Conservation (phyloP, 352 stramenopile genomes). For the Globisporangium yorkense region DNA sequence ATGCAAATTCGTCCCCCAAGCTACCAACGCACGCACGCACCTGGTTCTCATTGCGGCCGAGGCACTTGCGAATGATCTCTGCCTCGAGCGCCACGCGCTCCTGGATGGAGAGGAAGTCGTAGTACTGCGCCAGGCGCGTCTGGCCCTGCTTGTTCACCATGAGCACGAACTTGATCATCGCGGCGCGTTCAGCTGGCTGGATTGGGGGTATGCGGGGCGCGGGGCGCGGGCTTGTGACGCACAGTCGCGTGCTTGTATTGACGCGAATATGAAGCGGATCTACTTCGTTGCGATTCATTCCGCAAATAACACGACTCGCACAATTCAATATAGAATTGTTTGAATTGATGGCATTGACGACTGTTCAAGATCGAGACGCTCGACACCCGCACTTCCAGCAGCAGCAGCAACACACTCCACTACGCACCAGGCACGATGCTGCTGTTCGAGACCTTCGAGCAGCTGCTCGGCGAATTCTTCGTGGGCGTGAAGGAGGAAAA, state of each 20-base stretch:
- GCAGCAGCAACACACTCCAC: neutral
- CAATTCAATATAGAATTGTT: too few species aligned
- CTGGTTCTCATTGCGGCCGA: conserved; percentile 96
- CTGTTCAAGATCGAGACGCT: neutral
- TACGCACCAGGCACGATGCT: conserved; percentile 14
- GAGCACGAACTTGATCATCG: conserved; percentile 94
- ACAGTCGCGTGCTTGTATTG: too few species aligned
- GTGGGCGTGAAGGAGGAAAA: conserved; percentile 47
- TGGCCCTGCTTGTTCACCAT: conserved; percentile 99
- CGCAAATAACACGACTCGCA: too few species aligned
- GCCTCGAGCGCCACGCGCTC: conserved; percentile 97
- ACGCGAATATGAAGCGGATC: too few species aligned
- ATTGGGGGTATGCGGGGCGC: neutral
- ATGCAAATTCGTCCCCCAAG: too few species aligned
- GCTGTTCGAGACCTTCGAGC: conserved; percentile 46
- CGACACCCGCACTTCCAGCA: too few species aligned
- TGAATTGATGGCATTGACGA: too few species aligned
- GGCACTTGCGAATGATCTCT: conserved; percentile 99
- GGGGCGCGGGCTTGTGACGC: neutral
- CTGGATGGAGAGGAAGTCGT: conserved; percentile 98
- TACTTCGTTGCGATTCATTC: too few species aligned
- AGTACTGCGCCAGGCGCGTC: conserved; percentile 99
- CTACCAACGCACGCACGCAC: conserved; percentile 16
- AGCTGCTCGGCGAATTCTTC: conserved; percentile 64
- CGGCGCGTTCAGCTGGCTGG: neutral